Base-by-base conservation (phyloP, 208 protist species). In the Trypanosoma platydactyli region DNA sequence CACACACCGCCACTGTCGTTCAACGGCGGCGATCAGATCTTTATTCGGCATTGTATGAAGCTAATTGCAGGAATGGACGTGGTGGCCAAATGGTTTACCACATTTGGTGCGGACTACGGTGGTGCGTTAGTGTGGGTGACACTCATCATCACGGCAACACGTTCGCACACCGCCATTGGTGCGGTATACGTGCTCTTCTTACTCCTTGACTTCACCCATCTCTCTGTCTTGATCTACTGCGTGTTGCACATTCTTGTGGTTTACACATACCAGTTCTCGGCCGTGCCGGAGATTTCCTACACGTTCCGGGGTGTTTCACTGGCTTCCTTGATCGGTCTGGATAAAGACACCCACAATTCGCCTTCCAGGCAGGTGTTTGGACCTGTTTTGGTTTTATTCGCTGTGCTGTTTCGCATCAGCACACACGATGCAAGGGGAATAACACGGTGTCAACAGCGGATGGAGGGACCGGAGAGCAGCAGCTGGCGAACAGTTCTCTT, bases 191-290 rank as follows among this genome's bases (percentile, higher is more conserved):
- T 71, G 16, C 11, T 71, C 6, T 76, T 76, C 35, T 71, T 76
- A 29, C 20, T 76, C 42, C 51, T 76, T 25, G 53, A 76, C 51
- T 50, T 64, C 27, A 64, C 59, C 11, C 56, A 64, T 24, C 35
- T 76, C 38, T 57, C 55, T 45, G 54, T 66, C 6, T 61, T 76
- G 38, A 40, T 76, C 5, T 76, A 76, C n/a, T 70, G 71, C 33
- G 48, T 70, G 13, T 40, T 76, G 30, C 71, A 76, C 33, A 64
- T 76, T 25, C 18, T 71, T 16, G 45, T 50, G 16, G 11, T 76
- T 1, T 76, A 76, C 56, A 64, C 55, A n/a, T 76, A 70, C 48
- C 22, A 70, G 29, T 76, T 71, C 55, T 75, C 60, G 2, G 63
- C 68, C 56, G 35, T 68, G 6, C 51, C 60, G 22, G 62, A 68